phyloP scores from a whole-genome alignment of 2,329 filamentous ascomycete species.

The Coniochaeta ligniaria region DNA sequence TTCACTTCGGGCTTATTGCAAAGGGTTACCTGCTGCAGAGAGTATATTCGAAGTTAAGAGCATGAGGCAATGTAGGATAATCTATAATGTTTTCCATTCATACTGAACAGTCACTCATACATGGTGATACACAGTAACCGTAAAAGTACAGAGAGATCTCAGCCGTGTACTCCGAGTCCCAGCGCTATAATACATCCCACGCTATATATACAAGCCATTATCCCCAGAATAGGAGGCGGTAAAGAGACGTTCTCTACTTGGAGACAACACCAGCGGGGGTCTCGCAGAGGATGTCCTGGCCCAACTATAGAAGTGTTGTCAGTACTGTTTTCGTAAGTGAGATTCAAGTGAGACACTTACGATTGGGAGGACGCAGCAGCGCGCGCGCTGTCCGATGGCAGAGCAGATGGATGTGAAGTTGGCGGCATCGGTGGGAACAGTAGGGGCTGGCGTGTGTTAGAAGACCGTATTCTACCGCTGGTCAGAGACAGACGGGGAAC shows the following conservation, averaged over 20 bases:
- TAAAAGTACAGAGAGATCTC: background rate
- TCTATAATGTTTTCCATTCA: background rate
- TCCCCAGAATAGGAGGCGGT: background rate
- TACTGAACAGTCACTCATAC: background rate
- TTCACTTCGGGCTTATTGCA: too few species aligned
- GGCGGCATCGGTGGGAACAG: conserved; percentile 10
- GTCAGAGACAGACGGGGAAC: conserved; percentile 15
- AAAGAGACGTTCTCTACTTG: background rate
- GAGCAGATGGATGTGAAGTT: conserved; percentile 32
- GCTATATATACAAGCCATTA: background rate
- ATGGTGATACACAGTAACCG: background rate
- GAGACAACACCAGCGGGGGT: conserved; percentile 17
- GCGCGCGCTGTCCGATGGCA: conserved; percentile 43
- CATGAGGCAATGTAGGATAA: background rate
- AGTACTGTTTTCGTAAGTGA: background rate
- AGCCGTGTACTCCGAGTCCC: background rate
- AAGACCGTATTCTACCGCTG: background rate
- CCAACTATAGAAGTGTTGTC: conserved; percentile 12
- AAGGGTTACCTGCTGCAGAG: too few species aligned
- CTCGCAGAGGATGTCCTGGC: conserved; percentile 25
- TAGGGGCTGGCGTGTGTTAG: conserved; percentile 9
- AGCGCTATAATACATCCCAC: background rate
- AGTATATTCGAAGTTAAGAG: background rate
- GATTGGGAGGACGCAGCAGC: conserved; percentile 50
- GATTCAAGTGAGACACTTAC: conserved; percentile 9